These are phyloP conservation scores for Chytriomyces hyalinus DNA, from an alignment of 192 early-diverging fungal species.

Conservation along the genomic window DNA sequence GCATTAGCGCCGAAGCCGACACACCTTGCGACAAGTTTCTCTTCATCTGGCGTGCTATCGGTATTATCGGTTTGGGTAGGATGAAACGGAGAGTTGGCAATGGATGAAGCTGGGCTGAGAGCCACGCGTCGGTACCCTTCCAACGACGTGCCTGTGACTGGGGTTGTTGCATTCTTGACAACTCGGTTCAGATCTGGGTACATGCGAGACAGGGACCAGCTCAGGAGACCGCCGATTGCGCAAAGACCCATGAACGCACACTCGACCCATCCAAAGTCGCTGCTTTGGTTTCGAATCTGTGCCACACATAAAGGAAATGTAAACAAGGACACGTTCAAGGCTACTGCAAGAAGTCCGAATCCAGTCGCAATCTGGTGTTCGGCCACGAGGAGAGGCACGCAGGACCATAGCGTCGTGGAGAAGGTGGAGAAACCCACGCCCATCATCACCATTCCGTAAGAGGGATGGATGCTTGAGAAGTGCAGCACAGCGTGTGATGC, in stretches of 20 bases:
- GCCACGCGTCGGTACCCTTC: not conserved
- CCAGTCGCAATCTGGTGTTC: slow-evolving; percentile 70
- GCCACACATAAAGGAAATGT: slow-evolving; percentile 68
- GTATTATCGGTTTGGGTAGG: not conserved
- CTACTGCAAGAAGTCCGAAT: slow-evolving; percentile 65
- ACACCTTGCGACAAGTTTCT: slow-evolving; percentile 8
- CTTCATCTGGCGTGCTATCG: slow-evolving; percentile 15
- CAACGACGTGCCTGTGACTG: not conserved
- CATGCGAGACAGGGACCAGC: slow-evolving; percentile 22
- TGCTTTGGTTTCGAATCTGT: slow-evolving; percentile 46
- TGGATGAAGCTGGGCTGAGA: not conserved
- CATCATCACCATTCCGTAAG: slow-evolving; percentile 54
- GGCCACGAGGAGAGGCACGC: slow-evolving; percentile 66
- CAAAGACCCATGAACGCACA: slow-evolving; percentile 42
- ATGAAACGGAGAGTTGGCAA: not conserved
- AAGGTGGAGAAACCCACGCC: slow-evolving; percentile 65
- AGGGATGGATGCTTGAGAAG: slow-evolving; percentile 53
- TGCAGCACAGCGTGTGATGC: slow-evolving; percentile 53
- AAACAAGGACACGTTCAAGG: slow-evolving; percentile 64
- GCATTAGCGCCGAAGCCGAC: slow-evolving; percentile 47
- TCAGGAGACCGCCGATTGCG: slow-evolving; percentile 23
- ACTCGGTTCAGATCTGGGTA: slow-evolving; percentile 31
- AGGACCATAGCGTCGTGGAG: slow-evolving; percentile 68
- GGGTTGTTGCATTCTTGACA: slow-evolving; percentile 18
- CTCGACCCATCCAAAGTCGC: slow-evolving; percentile 29